Evolutionary conservation across 306 rosid genomes (phyloP).

Genomic region (Phaseolus lunatus): DNA sequence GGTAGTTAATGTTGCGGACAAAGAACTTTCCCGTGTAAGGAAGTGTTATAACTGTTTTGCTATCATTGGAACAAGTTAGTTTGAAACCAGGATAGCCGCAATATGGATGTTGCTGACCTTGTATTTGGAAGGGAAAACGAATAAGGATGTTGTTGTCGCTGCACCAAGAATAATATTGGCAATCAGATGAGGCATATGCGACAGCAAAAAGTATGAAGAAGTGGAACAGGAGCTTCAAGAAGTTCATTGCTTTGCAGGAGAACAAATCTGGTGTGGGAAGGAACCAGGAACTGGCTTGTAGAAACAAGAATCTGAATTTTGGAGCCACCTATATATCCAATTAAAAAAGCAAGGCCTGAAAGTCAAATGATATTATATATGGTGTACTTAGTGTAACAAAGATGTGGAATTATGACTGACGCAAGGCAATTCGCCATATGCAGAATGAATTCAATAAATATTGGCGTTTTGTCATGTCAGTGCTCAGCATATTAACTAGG

Average conservation of each 20-base stretch:
- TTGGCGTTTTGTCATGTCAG: constrained; percentile 38
- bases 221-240: constrained; percentile 41
- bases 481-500: constrained; percentile 13
- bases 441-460: neutral
- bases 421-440: neutral
- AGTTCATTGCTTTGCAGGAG: constrained; percentile 48
- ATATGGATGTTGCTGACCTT: constrained; percentile 38
- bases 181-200: constrained; percentile 42
- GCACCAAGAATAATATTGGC: constrained; percentile 52
- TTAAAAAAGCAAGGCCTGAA: constrained; percentile 21
- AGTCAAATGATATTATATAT: constrained; percentile 52
- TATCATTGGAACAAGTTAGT: constrained; percentile 53
- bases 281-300: constrained; percentile 1
- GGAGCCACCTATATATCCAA: constrained; percentile 29
- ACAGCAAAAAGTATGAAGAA: constrained; percentile 50
- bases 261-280: constrained; percentile 19
- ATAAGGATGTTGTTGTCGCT: constrained; percentile 41
- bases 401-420: constrained; percentile 9
- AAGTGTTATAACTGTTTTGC: constrained; percentile 51
- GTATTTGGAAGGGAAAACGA: constrained; percentile 71
- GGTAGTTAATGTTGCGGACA: constrained; percentile 60
- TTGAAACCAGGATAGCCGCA: constrained; percentile 78
- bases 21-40: constrained; percentile 57
- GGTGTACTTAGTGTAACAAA: constrained; percentile 3
- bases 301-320: neutral